A percentile compares a stretch with the other conserved stretches of the same genome.
These are phyloP conservation scores for Phytophthora pini DNA, from an alignment of 352 stramenopile species.

Conservation along the genomic window DNA sequence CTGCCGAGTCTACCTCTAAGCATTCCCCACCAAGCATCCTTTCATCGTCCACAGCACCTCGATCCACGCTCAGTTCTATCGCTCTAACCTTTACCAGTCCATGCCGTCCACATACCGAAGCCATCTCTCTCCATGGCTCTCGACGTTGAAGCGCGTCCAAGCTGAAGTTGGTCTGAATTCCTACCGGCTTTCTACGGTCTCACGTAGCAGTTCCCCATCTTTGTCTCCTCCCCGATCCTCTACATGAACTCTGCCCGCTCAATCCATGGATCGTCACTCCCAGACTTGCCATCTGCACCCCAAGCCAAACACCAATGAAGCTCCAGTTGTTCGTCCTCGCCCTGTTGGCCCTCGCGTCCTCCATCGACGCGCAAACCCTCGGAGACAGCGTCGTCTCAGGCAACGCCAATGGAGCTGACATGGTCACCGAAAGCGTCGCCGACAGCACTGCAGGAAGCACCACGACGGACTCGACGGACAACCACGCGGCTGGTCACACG, in stretches of 20 bases:
- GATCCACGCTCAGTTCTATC: constrained; percentile 10
- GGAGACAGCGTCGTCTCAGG: constrained; percentile 45
- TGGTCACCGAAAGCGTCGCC: constrained; percentile 22
- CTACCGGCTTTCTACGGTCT: constrained; percentile 21
- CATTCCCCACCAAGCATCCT: too few species aligned
- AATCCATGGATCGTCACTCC: constrained; percentile 15
- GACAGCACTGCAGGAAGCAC: constrained; percentile 20
- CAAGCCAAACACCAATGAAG: constrained; percentile 31
- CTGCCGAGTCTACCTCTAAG: not conserved
- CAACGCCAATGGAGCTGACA: constrained; percentile 35
- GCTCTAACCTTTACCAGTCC: constrained; percentile 3
- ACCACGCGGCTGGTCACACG: constrained; percentile 15
- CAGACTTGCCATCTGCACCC: constrained; percentile 13
- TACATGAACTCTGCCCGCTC: constrained; percentile 17
- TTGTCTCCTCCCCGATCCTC: constrained; percentile 24
- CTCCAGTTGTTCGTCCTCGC: constrained; percentile 28
- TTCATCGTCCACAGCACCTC: not conserved
- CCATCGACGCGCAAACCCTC: constrained; percentile 38
- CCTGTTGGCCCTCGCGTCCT: constrained; percentile 22
- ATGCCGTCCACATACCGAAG: not conserved
- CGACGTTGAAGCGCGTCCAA: constrained; percentile 19
- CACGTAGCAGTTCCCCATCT: constrained; percentile 21
- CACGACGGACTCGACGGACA: constrained; percentile 20
- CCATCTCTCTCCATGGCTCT: constrained; percentile 6
- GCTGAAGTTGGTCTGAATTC: constrained; percentile 26